These are phyloP conservation scores for Elsinoe arachidis DNA, from an alignment of 2,329 filamentous ascomycete genomes.

Conservation along the genomic window DNA sequence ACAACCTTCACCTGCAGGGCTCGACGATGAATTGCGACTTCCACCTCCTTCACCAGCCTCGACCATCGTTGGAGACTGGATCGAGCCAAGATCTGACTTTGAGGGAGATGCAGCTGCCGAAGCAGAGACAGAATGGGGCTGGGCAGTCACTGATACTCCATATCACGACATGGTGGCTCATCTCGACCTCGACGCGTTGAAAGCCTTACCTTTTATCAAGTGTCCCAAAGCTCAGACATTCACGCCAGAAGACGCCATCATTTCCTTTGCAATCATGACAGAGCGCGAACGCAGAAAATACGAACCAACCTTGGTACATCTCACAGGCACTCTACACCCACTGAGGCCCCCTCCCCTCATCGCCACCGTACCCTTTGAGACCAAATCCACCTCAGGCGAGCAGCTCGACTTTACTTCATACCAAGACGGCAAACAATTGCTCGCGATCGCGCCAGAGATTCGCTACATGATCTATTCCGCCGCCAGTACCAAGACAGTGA, in stretches of 20 bases:
- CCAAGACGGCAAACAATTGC: neutral
- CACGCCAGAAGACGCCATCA: neutral
- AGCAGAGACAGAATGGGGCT: neutral
- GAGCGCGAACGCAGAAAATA: neutral
- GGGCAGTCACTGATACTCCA: neutral
- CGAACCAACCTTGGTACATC: too few species aligned
- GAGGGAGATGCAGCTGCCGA: neutral
- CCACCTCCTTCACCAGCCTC: neutral
- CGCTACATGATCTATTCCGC: neutral
- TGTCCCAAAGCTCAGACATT: neutral
- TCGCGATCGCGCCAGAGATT: neutral
- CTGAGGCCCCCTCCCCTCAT: neutral
- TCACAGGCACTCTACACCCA: too few species aligned
- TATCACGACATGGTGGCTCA: neutral
- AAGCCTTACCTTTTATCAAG: neutral
- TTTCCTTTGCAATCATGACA: neutral
- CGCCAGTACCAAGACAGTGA: neutral
- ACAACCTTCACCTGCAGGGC: neutral
- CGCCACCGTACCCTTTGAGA: neutral
- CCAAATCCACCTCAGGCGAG: neutral
- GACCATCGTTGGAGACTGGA: neutral
- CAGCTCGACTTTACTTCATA: neutral
- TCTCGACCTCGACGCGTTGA: neutral
- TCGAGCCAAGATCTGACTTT: neutral
- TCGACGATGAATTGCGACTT: neutral